Base-by-base conservation (phyloP, 1,284 basidiomycete species). In the Puccinia novopanici region DNA sequence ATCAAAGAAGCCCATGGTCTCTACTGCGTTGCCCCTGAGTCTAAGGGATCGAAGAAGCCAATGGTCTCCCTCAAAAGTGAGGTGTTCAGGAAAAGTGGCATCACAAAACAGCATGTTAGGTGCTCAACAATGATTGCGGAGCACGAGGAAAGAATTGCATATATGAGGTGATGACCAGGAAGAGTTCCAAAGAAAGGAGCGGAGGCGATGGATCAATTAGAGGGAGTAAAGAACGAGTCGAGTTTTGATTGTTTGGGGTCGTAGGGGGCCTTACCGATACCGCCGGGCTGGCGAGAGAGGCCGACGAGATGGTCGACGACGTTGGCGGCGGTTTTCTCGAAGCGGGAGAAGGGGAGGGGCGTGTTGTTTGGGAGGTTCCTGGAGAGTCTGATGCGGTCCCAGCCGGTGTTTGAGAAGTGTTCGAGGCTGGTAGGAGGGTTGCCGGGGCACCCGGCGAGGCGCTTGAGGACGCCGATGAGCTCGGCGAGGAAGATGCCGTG, bases 341-440 rank as follows among this genome's bases (percentile, higher is more conserved):
- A 30, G 6, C 19, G 34, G 72, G 61, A 24, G 40, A 17, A 42
- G 5, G n/a, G 19, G 24, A 34, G 12, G 1, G 50, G 59, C 24
- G n/a, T 19, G n/a, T 22, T 2, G 34, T 24, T 12, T 13, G 6
- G 10, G 42, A 65, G 63, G 40, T 75, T 40, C 13, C 42, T 27
- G 24, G 52, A 34, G 24, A 75, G n/a, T 27, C 50, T 27, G 30
- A 75, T 48, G n/a, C 73, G 57, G 2, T 57, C 57, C 73, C 73
- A 75, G 24, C 73, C 73, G 24, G 73, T 75, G 37, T 75, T 75
- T 3, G 73, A 63, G 42, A 75, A 65, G 34, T 75, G 73, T 22
- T 61, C 59, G 1, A 37, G 68, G 13, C 40, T 42, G 72, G n/a
- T 57, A n/a, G n/a, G n/a, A 55, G 42, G 42, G 24, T 75, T 24